Evolutionary conservation across 345 rosid species (phyloP).

Genomic region (Lepidium didymum): DNA sequence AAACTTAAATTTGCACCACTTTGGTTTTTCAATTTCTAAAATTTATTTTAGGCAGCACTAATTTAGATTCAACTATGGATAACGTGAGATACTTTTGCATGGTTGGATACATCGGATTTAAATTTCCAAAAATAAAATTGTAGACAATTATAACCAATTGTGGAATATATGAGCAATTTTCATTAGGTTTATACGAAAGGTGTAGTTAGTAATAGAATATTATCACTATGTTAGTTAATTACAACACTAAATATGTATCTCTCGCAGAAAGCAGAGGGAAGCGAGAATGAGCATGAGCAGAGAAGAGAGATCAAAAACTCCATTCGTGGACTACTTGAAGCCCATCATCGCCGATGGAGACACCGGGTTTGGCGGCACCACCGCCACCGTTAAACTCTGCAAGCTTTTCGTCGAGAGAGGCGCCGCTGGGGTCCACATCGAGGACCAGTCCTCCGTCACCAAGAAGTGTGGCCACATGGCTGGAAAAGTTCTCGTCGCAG

Average conservation of each 20-base stretch:
- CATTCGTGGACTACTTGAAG: constrained; percentile 79
- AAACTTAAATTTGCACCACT: background rate
- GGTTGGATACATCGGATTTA: background rate
- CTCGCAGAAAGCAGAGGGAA: constrained; percentile 68
- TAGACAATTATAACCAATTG: background rate
- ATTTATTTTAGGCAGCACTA: background rate
- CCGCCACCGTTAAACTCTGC: constrained; percentile 93
- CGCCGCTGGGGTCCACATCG: constrained; percentile 91
- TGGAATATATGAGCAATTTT: background rate
- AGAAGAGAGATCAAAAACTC: constrained; percentile 76
- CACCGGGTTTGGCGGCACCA: constrained; percentile 90
- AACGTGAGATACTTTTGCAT: background rate
- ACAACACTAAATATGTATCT: background rate
- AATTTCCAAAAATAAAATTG: background rate
- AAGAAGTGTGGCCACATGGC: constrained; percentile 99
- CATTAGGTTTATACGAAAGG: background rate
- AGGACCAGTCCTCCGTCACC: constrained; percentile 92
- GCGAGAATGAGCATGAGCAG: constrained; percentile 85
- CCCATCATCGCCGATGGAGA: constrained; percentile 99
- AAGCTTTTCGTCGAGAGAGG: constrained; percentile 94
- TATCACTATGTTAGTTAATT: background rate
- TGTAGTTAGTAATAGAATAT: background rate
- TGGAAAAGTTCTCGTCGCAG: constrained; percentile 87
- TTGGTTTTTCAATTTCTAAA: background rate
- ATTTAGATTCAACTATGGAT: background rate